Percentiles rank a stretch among this genome's conserved stretches.
Conservation (phyloP, 2,329 filamentous ascomycete genomes). For the Lithohypha guttulata region DNA sequence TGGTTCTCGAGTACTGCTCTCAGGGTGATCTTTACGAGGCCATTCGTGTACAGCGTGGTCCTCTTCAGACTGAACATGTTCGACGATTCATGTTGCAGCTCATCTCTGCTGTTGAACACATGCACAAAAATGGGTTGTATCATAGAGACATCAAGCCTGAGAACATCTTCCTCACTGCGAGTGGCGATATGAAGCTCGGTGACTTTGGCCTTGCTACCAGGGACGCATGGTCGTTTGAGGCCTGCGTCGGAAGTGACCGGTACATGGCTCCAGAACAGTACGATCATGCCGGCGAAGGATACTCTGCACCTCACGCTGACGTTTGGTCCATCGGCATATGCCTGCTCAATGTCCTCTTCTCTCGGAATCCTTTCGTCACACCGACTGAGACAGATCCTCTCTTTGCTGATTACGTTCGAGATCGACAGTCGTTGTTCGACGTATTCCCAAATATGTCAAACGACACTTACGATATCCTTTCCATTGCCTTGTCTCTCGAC, state of each 20-base stretch:
- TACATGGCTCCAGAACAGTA: conserved; percentile 99
- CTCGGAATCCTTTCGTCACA: conserved; percentile 87
- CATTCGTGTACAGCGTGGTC: conserved; percentile 78
- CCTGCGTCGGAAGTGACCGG: conserved; percentile 89
- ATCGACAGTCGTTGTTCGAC: conserved; percentile 93
- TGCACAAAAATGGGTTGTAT: conserved; percentile 83
- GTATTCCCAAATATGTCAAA: conserved; percentile 98
- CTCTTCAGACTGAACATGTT: conserved; percentile 89
- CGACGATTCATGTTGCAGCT: conserved; percentile 95
- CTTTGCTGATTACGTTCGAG: conserved; percentile 83
- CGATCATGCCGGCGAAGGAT: conserved; percentile 74
- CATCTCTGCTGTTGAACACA: conserved; percentile 76
- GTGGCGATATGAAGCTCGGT: conserved; percentile 86
- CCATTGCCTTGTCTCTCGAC: conserved; percentile 81
- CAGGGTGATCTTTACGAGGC: conserved; percentile 96
- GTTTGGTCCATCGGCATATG: conserved; percentile 97
- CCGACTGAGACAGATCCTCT: conserved; percentile 84
- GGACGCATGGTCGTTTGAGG: conserved; percentile 82
- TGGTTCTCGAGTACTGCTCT: conserved; percentile 90
- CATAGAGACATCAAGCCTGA: conserved; percentile 99
- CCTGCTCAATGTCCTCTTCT: conserved; percentile 90
- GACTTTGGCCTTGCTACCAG: conserved; percentile 91
- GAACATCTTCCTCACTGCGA: conserved; percentile 88
- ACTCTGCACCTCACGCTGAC: conserved; percentile 86
- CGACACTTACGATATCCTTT: conserved; percentile 90